Base-by-base conservation (phyloP, 163 green algal species). In the Chlamydomonas reinhardtii region DNA sequence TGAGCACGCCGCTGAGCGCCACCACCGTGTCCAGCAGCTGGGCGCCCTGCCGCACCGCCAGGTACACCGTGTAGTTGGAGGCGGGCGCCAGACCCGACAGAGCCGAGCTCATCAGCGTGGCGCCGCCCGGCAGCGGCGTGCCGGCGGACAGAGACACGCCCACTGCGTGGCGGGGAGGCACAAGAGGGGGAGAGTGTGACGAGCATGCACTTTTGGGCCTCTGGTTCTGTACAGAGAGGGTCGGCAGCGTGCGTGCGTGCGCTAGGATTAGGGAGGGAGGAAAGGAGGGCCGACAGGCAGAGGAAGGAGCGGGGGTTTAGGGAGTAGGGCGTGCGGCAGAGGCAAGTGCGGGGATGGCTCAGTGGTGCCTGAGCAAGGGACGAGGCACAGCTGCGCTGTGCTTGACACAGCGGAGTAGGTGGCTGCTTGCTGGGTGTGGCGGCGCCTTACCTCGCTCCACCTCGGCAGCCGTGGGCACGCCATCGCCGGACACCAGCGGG, bases 21-120 rank as follows among this genome's bases (percentile, higher is more conserved):
- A 82, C 43, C 32, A 82, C 59, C 29, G 82, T 87, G 59, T 15
- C 70, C 5, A 87, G 34, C 32, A 87, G 82, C 54, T 43, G 66
- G 16, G 82, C 70, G n/a, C 81, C 72, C 29, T 39, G 81, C 25
- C 87, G 66, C 16, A 92, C 89, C 59, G 89, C 75, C 43, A 89
- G 34, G 29, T 87, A 88, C 59, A 91, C 29, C 19, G 78, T 89
- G 83, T 93, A 93, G 88, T 92, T 92, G 34, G 85, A 88, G 62
- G 88, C 90, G 4, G 88, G 85, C 6, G 31, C 12, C 25, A 93
- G 76, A 54, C 82, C 76, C 14, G 37, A 64, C 16, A 87, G 43
- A 19, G 48, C 74, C n/a, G 69, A 77, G 35, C 64, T 35, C 25
- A 85, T 73, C 34, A 87, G 79, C 74, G 22, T 70, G 6, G 83